Conservation (phyloP, 2,329 filamentous ascomycete species). For the Penicillium oxalicum region DNA sequence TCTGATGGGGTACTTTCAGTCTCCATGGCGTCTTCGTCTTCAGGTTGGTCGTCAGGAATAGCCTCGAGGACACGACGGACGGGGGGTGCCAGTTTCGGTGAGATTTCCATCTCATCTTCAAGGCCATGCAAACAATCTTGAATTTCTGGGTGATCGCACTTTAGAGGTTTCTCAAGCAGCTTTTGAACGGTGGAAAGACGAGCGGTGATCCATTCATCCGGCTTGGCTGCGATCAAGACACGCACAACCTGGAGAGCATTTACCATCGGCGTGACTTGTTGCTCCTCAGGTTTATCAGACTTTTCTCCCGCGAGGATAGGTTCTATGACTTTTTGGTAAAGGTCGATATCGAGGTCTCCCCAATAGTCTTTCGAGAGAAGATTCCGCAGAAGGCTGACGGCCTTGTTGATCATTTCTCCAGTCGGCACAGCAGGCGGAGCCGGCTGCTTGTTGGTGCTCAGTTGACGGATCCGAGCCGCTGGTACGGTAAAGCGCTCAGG, state of each 20-base stretch:
- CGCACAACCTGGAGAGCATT: slow-evolving; percentile 91
- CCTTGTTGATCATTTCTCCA: slow-evolving; percentile 78
- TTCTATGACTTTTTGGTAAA: slow-evolving; percentile 86
- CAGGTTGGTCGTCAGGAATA: slow-evolving; percentile 71
- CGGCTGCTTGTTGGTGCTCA: slow-evolving; percentile 42
- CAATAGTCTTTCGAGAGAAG: slow-evolving; percentile 82
- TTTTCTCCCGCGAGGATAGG: slow-evolving; percentile 78
- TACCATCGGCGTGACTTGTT: slow-evolving; percentile 79
- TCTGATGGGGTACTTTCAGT: slow-evolving; percentile 72
- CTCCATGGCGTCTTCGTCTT: slow-evolving; percentile 79
- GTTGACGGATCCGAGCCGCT: slow-evolving; percentile 60
- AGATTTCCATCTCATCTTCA: slow-evolving; percentile 64
- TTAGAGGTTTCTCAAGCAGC: slow-evolving; percentile 80
- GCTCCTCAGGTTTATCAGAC: slow-evolving; percentile 73
- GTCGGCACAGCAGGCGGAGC: slow-evolving; percentile 47
- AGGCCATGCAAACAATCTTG: slow-evolving; percentile 83
- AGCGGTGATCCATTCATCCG: slow-evolving; percentile 82
- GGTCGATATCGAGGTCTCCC: slow-evolving; percentile 84
- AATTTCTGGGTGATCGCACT: slow-evolving; percentile 82
- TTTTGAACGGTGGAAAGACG: slow-evolving; percentile 75
- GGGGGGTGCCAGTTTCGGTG: slow-evolving; percentile 65
- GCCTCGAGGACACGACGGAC: slow-evolving; percentile 81
- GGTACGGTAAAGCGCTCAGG: slow-evolving; percentile 77
- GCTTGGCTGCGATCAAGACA: slow-evolving; percentile 79
- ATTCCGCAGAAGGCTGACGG: slow-evolving; percentile 73